Evolutionary conservation across 75 land plant species (phyloP).

Genomic region (Isoetes taiwanensis): DNA sequence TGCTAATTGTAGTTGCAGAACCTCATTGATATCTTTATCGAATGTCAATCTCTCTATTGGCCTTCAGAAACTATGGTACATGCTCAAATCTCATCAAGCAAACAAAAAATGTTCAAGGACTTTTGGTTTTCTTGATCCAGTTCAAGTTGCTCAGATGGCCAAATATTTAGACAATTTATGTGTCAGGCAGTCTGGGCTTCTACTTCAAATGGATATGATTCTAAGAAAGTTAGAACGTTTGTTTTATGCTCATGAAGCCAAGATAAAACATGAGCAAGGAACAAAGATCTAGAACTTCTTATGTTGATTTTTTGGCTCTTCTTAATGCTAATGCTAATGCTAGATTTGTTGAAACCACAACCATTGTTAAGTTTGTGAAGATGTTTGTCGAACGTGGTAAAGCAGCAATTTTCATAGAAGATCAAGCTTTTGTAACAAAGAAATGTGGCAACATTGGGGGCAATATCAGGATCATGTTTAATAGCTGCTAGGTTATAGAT

Average conservation of each 20-base stretch:
- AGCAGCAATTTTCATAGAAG: too few relatives aligned
- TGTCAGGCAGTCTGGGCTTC: slow-evolving; percentile 45
- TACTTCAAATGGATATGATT: slow-evolving; percentile 86
- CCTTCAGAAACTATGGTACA: slow-evolving; percentile 76
- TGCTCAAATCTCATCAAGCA: slow-evolving; percentile 65
- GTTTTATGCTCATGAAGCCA: slow-evolving; percentile 78
- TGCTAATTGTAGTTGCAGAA: too few relatives aligned
- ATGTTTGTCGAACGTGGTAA: slow-evolving; percentile 89
- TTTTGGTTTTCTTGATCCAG: slow-evolving; percentile 83
- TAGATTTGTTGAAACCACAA: slow-evolving; percentile 78
- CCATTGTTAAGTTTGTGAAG: slow-evolving; percentile 84
- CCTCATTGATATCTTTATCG: too few relatives aligned
- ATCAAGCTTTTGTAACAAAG: slow-evolving; percentile 51
- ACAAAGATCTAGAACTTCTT: slow-evolving; percentile 48
- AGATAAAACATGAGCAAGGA: slow-evolving; percentile 48
- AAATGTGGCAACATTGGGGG: slow-evolving; percentile 87
- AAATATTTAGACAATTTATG: slow-evolving; percentile 64
- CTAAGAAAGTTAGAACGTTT: slow-evolving; percentile 91
- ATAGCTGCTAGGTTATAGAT: slow-evolving; percentile 76
- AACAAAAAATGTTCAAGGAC: slow-evolving; percentile 70
- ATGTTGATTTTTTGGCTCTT: slow-evolving; percentile 63
- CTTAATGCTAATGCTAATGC: slow-evolving; percentile 89
- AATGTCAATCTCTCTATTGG: too few relatives aligned
- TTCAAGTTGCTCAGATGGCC: slow-evolving; percentile 89
- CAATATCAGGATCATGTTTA: slow-evolving; percentile 70